Evolutionary conservation across 108 stramenopile species (phyloP).

Genomic region (Cyclotella kingstonii): DNA sequence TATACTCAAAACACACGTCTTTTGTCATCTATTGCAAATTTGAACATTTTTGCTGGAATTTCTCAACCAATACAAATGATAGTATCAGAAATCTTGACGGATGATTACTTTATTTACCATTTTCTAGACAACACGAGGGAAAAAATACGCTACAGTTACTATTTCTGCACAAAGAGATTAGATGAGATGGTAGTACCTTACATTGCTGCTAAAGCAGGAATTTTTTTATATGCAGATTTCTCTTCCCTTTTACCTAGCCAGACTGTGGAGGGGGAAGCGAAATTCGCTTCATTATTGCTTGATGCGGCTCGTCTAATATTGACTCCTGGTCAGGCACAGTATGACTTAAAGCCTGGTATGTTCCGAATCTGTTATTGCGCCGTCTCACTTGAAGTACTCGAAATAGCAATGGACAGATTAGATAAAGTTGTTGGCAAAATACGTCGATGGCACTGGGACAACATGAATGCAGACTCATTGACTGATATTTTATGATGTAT

Average conservation of each 20-base stretch:
- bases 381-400: constrained; percentile 66
- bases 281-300: constrained; percentile 55
- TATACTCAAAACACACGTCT: constrained; percentile 80
- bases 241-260: constrained; percentile 68
- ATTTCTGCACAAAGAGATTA: constrained; percentile 57
- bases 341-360: constrained; percentile 77
- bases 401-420: constrained; percentile 79
- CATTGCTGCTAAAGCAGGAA: constrained; percentile 68
- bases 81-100: constrained; percentile 69
- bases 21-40: constrained; percentile 57
- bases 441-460: constrained; percentile 68
- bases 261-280: constrained; percentile 72
- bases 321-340: constrained; percentile 80
- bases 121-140: constrained; percentile 63
- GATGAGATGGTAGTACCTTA: constrained; percentile 85
- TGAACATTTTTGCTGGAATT: constrained; percentile 75
- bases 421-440: constrained; percentile 71
- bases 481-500: constrained; percentile 41
- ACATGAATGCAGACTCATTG: constrained; percentile 59
- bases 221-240: constrained; percentile 89
- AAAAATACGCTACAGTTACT: constrained; percentile 55
- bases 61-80: constrained; percentile 83
- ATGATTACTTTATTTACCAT: constrained; percentile 73
- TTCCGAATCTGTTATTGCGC: constrained; percentile 89
- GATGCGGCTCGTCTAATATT: constrained; percentile 73